Conservation (phyloP, 2,329 filamentous ascomycete species). For the Tolypocladium ovalisporum region DNA sequence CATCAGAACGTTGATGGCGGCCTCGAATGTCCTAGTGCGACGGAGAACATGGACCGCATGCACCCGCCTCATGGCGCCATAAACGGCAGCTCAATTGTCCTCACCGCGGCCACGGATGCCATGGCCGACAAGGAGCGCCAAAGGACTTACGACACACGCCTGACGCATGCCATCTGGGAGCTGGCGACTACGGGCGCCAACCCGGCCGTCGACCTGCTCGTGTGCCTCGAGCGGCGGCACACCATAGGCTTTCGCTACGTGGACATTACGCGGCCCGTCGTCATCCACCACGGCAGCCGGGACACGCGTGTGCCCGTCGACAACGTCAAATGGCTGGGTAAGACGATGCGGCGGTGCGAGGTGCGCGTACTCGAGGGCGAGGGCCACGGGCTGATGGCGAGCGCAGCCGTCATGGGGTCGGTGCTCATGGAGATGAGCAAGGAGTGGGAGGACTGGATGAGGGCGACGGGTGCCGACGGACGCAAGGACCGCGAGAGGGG, state of each 20-base stretch:
- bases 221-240: conserved; percentile 83
- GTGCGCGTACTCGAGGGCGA: conserved; percentile 84
- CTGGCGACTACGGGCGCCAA: conserved; percentile 85
- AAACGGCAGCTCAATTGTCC: conserved; percentile 18
- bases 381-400: conserved; percentile 93
- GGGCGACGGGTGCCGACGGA: conserved; percentile 37
- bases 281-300: conserved; percentile 87
- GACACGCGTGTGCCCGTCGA: conserved; percentile 90
- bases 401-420: conserved; percentile 80
- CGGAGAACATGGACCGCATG: conserved; percentile 39
- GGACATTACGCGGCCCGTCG: conserved; percentile 81
- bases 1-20: conserved; percentile 9
- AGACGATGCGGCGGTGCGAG: conserved; percentile 87
- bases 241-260: conserved; percentile 95
- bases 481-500: conserved; percentile 21
- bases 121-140: conserved; percentile 63
- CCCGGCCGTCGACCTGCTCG: conserved; percentile 82
- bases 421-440: conserved; percentile 90
- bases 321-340: conserved; percentile 89
- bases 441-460: conserved; percentile 86
- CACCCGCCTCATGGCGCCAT: conserved; percentile 18
- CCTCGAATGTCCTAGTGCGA: conserved; percentile 17
- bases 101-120: conserved; percentile 47
- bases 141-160: conserved; percentile 65
- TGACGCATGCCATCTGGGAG: conserved; percentile 93